Conservation (phyloP, 108 stramenopile species). For the Skeletonema grethae region DNA sequence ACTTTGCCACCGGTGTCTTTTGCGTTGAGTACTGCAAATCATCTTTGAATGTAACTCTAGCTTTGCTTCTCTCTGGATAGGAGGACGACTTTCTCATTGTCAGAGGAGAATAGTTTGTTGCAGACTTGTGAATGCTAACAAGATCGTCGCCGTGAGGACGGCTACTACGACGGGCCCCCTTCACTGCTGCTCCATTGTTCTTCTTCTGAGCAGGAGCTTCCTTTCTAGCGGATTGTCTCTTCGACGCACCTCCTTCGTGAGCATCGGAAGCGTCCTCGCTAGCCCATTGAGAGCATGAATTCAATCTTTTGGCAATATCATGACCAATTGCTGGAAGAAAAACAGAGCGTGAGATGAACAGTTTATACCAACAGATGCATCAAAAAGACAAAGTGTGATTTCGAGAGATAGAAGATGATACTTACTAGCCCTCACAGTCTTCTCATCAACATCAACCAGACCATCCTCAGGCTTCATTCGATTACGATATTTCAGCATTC, state of each 20-base stretch:
- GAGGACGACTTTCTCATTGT: not conserved
- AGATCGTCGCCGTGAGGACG: not conserved
- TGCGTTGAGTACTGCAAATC: not conserved
- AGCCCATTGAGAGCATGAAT: not conserved
- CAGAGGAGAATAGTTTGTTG: not conserved
- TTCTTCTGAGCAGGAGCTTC: too few species aligned
- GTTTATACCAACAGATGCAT: not conserved
- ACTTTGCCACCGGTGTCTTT: not conserved
- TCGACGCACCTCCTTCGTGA: not conserved
- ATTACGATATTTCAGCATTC: not conserved
- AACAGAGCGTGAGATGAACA: not conserved
- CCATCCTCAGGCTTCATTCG: not conserved
- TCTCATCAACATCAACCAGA: not conserved
- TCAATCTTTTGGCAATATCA: not conserved
- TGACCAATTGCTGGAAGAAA: not conserved
- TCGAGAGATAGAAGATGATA: not conserved
- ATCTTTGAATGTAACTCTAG: conserved; percentile 1
- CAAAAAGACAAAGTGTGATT: too few species aligned
- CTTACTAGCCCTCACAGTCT: not conserved
- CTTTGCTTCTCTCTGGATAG: not conserved
- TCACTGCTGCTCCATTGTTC: too few species aligned
- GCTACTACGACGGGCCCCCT: not conserved
- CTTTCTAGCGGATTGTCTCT: not conserved
- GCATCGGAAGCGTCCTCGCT: not conserved
- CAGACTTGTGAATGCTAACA: conserved; percentile 2